These are phyloP conservation scores for Prototheca cutis DNA, from an alignment of 163 green algal species.

Conservation along the genomic window DNA sequence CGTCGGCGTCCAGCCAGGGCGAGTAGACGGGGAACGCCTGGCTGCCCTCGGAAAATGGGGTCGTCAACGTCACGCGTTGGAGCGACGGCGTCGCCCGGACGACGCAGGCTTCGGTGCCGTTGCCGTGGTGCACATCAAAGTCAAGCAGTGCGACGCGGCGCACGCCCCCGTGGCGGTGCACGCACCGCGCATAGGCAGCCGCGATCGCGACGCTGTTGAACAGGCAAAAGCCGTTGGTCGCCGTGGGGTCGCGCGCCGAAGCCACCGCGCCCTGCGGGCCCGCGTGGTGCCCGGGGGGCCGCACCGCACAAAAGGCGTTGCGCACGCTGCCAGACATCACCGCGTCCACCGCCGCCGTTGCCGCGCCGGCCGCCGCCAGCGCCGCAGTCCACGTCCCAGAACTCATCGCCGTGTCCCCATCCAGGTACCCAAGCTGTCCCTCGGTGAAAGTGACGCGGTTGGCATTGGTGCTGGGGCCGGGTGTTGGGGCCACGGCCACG, in stretches of 20 bases:
- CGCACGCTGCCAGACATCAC: constrained; percentile 46
- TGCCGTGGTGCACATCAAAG: constrained; percentile 96
- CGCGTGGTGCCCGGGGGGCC: constrained; percentile 80
- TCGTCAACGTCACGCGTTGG: constrained; percentile 25
- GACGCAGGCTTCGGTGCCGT: constrained; percentile 68
- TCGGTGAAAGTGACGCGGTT: no score
- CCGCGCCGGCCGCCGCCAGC: constrained; percentile 60
- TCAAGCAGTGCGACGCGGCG: constrained; percentile 77
- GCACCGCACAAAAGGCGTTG: constrained; percentile 81
- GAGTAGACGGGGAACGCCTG: constrained; percentile 66
- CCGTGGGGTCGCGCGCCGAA: constrained; percentile 50
- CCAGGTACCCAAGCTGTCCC: constrained; percentile 46
- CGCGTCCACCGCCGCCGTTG: constrained; percentile 60
- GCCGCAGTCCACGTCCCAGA: constrained; percentile 58
- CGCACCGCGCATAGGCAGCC: constrained; percentile 74
- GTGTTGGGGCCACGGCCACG: no score
- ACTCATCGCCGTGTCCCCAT: constrained; percentile 75
- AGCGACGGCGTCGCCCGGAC: constrained; percentile 33
- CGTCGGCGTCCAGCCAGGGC: constrained; percentile 72
- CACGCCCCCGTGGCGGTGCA: constrained; percentile 53
- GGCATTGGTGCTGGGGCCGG: no score
- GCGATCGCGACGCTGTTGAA: constrained; percentile 89
- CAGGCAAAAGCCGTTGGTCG: constrained; percentile 86
- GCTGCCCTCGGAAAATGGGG: constrained; percentile 39
- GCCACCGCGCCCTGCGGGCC: constrained; percentile 67